Evolutionary conservation across 371 early-diverging fungal species (phyloP), one percentile per base, ranked within the genome.

Genomic region (Mucor sp.): DNA sequence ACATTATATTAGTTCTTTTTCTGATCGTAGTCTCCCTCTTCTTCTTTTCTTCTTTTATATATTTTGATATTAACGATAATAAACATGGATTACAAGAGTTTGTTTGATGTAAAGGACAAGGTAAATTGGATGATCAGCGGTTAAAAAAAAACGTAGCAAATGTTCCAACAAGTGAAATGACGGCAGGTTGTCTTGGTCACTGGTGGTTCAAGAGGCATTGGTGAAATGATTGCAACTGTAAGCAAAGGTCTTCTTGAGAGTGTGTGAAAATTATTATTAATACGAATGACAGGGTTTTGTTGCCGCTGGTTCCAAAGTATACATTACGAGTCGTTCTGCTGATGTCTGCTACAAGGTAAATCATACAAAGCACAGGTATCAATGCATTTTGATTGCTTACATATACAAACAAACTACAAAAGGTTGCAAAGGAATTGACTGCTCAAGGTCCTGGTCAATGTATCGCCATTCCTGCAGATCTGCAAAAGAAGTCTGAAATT

Each of bases 141-240:
- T 17, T 17, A 1, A 47, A 19, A 19, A 17, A 19, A 21, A 55
- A 28, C 12, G 11, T 9, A 50, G 11, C 53, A 25, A 17, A 4
- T 30, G 14, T 15, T 55, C 21, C 21, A 19, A 25, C 19, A 23
- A 50, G n/a, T 19, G 8, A 55, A 37, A 59, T 33, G 33, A 33
- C 7, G 33, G 33, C 33, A 94, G 82, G 89, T 94, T 27, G 95
- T 91, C 15, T 80, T 95, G 27, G 89, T 95, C 23, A 95, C 94
- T 28, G 95, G 95, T 55, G 95, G 95, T 43, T 88, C 90, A 41
- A 80, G 88, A 59, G 91, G 90, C 19, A 80, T 86, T 58, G 91
- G 90, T 25, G 76, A 83, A 67, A 85, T 88, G 87, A 84, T 90
- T 39, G 83, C 86, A 21, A 77, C 80, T 33, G 74, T 75, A 68